These are phyloP conservation scores for Phaeomoniella chlamydospora DNA, from an alignment of 2,329 filamentous ascomycete genomes.

Conservation along the genomic window DNA sequence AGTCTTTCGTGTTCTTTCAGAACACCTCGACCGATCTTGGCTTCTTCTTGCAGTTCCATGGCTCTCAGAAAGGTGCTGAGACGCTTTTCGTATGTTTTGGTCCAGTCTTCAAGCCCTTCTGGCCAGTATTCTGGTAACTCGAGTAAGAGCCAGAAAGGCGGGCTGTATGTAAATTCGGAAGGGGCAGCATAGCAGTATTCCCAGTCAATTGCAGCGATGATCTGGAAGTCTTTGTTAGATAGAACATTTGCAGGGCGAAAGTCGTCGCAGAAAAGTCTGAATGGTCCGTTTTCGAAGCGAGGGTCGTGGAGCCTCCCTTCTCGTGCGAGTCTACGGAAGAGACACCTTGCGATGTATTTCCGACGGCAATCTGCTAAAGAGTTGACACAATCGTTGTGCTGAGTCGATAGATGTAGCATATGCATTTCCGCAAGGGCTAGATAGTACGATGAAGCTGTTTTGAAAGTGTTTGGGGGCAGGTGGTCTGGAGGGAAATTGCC, in stretches of 20 bases:
- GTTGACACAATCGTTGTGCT: constrained; percentile 22
- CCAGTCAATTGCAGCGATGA: constrained; percentile 14
- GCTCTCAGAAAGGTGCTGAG: constrained; percentile 9
- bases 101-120: constrained; percentile 9
- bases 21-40: constrained; percentile 3
- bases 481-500: constrained; percentile 10
- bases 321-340: constrained; percentile 11
- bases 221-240: constrained; percentile 8
- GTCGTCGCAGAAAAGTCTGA: constrained; percentile 14
- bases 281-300: constrained; percentile 13
- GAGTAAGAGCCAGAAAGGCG: constrained; percentile 14
- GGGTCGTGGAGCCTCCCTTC: constrained; percentile 4
- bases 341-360: constrained; percentile 10
- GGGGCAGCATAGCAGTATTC: constrained; percentile 14
- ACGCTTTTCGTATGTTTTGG: constrained; percentile 5
- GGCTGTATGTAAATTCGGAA: constrained; percentile 8
- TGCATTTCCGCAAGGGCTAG: constrained; percentile 25
- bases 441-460: constrained; percentile 22
- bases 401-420: constrained; percentile 21
- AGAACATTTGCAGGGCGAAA: constrained; percentile 14
- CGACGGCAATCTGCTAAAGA: constrained; percentile 11
- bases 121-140: constrained; percentile 12
- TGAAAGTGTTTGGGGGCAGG: constrained; percentile 12
- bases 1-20: constrained; percentile 7
- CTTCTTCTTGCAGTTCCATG: constrained; percentile 6